Conservation (phyloP, 2,329 filamentous ascomycete genomes). For the Epichloe baconii region DNA sequence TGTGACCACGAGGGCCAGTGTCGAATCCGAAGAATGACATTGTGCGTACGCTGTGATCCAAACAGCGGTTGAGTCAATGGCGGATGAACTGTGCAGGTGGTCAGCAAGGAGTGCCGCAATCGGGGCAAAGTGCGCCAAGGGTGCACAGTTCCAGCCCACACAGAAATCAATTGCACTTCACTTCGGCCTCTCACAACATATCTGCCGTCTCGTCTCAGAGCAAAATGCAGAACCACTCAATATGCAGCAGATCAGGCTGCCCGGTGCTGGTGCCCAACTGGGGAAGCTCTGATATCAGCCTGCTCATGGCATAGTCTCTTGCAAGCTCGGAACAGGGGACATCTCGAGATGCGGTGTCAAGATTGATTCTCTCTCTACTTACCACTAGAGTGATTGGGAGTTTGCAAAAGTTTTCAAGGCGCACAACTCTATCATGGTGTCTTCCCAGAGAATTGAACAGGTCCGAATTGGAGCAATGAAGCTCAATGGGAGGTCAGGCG, state of each 20-base stretch:
- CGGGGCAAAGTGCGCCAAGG: neutral
- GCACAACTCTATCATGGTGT: constrained; percentile 30
- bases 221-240: neutral
- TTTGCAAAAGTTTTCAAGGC: constrained; percentile 17
- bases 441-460: constrained; percentile 12
- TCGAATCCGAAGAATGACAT: constrained; percentile 96
- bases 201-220: too few relatives aligned
- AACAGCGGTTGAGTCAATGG: neutral
- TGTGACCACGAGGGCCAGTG: constrained; percentile 45
- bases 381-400: constrained; percentile 28
- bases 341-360: constrained; percentile 10
- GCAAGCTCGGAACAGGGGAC: neutral
- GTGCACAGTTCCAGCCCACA: neutral
- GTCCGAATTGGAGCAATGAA: too few relatives aligned
- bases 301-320: neutral
- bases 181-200: too few relatives aligned
- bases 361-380: too few relatives aligned
- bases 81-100: neutral
- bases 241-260: neutral
- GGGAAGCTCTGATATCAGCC: neutral
- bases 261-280: neutral
- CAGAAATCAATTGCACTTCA: too few relatives aligned
- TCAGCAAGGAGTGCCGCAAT: neutral
- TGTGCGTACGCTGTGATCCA: constrained; percentile 8
- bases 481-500: constrained; percentile 3